Percentiles rank a stretch among this genome's conserved stretches.
These are phyloP conservation scores for Ensete glaucum DNA, from an alignment of 176 grass and related monocot genomes.

Conservation along the genomic window DNA sequence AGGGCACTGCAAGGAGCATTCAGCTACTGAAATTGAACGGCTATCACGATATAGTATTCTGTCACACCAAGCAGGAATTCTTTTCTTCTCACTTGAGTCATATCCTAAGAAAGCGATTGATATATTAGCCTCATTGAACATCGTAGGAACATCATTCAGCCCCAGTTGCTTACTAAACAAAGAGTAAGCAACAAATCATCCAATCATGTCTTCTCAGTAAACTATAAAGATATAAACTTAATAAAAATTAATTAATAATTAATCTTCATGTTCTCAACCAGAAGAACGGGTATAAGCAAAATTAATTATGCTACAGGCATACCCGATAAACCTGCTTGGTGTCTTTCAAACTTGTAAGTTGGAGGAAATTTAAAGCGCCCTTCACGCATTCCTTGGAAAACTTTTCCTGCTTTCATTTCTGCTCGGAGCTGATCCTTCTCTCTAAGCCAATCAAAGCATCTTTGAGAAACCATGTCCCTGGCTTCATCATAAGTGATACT, in stretches of 20 bases:
- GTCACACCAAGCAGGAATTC: slow-evolving; percentile 94
- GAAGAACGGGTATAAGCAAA: not conserved
- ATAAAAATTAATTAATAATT: not conserved
- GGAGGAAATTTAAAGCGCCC: slow-evolving; percentile 90
- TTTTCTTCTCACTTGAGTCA: slow-evolving; percentile 92
- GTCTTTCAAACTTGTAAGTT: slow-evolving; percentile 90
- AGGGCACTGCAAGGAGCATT: slow-evolving; percentile 83
- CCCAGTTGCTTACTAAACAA: not conserved
- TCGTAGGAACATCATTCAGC: no score
- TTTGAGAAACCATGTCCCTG: slow-evolving; percentile 95
- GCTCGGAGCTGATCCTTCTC: slow-evolving; percentile 86
- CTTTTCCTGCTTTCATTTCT: slow-evolving; percentile 86
- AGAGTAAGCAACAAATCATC: not conserved
- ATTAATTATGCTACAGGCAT: slow-evolving; percentile 6
- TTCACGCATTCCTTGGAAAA: slow-evolving; percentile 98
- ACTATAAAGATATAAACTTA: not conserved
- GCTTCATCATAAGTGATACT: slow-evolving; percentile 94
- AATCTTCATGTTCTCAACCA: not conserved
- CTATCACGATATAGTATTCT: slow-evolving; percentile 89
- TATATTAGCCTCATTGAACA: not conserved
- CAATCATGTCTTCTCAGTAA: not conserved
- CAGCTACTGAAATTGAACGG: slow-evolving; percentile 71
- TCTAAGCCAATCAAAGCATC: slow-evolving; percentile 98
- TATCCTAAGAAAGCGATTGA: slow-evolving; percentile 43
- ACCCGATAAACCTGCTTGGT: slow-evolving; percentile 76